These are phyloP conservation scores for Carex parvula DNA, from an alignment of 176 grass and related monocot genomes.

Conservation along the genomic window DNA sequence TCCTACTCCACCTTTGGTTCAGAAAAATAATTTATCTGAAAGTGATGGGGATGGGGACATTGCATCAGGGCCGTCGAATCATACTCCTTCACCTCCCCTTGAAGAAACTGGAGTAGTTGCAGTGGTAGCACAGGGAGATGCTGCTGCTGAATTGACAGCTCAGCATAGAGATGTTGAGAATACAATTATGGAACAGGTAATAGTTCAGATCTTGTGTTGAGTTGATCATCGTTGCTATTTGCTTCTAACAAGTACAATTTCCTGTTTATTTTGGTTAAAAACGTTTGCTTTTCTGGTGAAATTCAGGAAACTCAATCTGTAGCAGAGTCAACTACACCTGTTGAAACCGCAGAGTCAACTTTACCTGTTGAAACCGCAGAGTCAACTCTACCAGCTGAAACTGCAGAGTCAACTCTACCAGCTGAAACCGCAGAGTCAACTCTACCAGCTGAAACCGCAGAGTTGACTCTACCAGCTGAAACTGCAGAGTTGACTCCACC, in stretches of 20 bases:
- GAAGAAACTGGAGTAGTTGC: neutral
- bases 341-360: neutral
- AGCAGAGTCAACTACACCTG: neutral
- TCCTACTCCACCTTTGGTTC: neutral
- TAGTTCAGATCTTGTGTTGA: neutral
- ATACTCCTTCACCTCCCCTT: neutral
- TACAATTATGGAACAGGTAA: conserved; percentile 10
- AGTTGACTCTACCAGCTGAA: neutral
- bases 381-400: neutral
- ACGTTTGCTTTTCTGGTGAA: neutral
- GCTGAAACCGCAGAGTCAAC: neutral
- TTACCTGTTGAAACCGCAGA: neutral
- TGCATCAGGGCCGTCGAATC: neutral
- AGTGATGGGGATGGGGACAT: neutral
- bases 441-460: neutral
- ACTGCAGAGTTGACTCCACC: neutral
- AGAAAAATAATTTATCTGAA: neutral
- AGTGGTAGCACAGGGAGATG: neutral
- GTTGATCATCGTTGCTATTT: neutral
- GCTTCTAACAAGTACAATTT: neutral
- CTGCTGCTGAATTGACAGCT: neutral
- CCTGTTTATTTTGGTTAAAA: neutral
- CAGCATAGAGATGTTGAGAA: neutral
- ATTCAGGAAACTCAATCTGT: neutral
- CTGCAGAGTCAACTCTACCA: neutral